These are phyloP conservation scores for Rhodocollybia butyracea DNA, from an alignment of 768 basidiomycete species.

Conservation along the genomic window DNA sequence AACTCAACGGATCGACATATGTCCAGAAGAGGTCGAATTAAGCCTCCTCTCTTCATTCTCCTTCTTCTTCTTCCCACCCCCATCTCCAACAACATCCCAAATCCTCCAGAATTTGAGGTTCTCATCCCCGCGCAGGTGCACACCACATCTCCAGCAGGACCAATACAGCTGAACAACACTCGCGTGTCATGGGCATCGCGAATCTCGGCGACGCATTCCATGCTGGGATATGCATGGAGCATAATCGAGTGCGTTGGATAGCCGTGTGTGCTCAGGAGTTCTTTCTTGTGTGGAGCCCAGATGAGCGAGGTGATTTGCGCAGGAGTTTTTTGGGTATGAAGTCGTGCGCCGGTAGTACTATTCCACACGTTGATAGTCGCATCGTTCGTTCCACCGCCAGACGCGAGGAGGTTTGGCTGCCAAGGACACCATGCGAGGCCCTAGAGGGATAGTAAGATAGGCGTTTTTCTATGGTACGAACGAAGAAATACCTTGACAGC, in stretches of 20 bases:
- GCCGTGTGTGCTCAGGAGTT: conserved; percentile 90
- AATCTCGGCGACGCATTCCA: conserved; percentile 79
- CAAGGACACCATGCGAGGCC: conserved; percentile 98
- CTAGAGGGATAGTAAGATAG: conserved; percentile 33
- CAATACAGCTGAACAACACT: conserved; percentile 80
- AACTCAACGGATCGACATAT: conserved; percentile 38
- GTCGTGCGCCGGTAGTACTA: conserved; percentile 84
- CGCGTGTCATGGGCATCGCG: conserved; percentile 92
- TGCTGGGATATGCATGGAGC: conserved; percentile 81
- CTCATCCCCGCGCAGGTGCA: conserved; percentile 94
- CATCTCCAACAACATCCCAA: conserved; percentile 59
- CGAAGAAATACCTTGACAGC: conserved; percentile 62
- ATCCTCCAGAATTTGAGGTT: conserved; percentile 96
- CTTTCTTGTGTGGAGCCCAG: conserved; percentile 85
- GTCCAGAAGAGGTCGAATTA: conserved; percentile 48
- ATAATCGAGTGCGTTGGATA: conserved; percentile 86
- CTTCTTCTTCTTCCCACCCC: conserved; percentile 43
- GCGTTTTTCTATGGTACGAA: not conserved
- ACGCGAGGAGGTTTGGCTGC: conserved; percentile 87
- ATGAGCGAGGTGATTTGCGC: conserved; percentile 91
- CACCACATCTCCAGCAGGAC: conserved; percentile 88
- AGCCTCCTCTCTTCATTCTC: conserved; percentile 33
- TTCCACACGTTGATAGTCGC: conserved; percentile 91
- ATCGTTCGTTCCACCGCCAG: conserved; percentile 94
- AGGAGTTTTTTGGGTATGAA: conserved; percentile 82